Evolutionary conservation across 139 green algal species (phyloP).

Genomic region (Deuterostichococcus epilithicus): DNA sequence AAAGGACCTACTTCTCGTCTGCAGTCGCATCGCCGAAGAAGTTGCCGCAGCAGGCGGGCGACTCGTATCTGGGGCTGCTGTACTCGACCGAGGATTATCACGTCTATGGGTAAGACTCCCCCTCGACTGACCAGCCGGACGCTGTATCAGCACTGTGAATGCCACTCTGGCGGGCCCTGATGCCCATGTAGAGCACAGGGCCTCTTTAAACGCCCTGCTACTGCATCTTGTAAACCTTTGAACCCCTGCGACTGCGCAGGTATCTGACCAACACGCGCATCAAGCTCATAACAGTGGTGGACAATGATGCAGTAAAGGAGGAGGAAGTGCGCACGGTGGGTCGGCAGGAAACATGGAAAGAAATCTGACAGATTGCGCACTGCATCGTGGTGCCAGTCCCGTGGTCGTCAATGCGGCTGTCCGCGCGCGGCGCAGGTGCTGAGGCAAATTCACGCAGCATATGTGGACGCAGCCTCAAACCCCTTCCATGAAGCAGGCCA

Average conservation of each 20-base stretch:
- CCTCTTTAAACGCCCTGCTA: background rate
- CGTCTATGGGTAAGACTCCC: constrained; percentile 59
- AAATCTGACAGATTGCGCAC: no score
- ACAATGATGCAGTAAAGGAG: constrained; percentile 53
- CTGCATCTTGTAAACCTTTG: background rate
- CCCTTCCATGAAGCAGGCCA: constrained; percentile 65
- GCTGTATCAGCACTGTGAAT: no score
- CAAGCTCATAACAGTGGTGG: constrained; percentile 74
- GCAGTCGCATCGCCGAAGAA: constrained; percentile 20
- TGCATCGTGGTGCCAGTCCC: background rate
- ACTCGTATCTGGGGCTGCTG: constrained; percentile 78
- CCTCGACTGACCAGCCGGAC: background rate
- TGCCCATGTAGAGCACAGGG: background rate
- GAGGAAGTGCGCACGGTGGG: constrained; percentile 48
- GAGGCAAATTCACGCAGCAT: constrained; percentile 61
- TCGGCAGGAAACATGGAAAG: constrained; percentile 16
- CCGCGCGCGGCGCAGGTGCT: constrained; percentile 57
- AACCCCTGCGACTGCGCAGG: constrained; percentile 15
- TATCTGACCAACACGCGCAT: constrained; percentile 75
- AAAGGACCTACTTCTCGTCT: background rate
- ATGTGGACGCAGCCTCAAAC: constrained; percentile 78
- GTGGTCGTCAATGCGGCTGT: background rate
- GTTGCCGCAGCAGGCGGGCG: constrained; percentile 36
- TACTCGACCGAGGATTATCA: constrained; percentile 79
- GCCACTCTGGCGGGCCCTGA: background rate